Evolutionary conservation across 2,329 filamentous ascomycete species (phyloP), one percentile per base, ranked within the genome.

Genomic region (Fusarium sp.): DNA sequence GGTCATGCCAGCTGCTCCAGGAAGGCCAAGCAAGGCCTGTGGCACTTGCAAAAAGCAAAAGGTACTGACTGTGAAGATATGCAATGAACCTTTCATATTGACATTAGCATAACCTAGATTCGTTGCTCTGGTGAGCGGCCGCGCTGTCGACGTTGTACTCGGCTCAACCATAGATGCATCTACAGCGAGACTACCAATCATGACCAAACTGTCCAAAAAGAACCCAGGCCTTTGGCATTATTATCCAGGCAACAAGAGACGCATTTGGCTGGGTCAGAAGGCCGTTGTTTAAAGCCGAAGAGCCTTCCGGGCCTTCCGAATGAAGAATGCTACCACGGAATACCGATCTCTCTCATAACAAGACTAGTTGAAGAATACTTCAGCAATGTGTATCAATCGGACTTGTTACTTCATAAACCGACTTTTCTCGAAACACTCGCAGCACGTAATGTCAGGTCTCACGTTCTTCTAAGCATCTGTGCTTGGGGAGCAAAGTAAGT

Each of bases 401-500:
- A 50, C 11, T 58, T 77, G 1, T n/a, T 77, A 0, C 13, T 77
- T 0, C 61, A 74, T 4, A 74, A 57, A 20, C 0, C 2, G 4
- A 25, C 6, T 0, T 77, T 77, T 5, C 0, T 68, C 0, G 43
- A 64, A 0, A 70, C 68, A 0, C 23, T 76, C 3, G 7, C 43
- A 1, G 23, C n/a, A 0, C 54, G 30, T 0, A 59, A 54, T 0
- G 8, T 63, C 1, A 45, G 25, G 1, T 13, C 52, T 11, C 75
- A 77, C 7, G 9, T 77, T 0, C 39, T 77, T 5, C 45, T 77
- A 0, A 73, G 75, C 2, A 48, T 77, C 0, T 77, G 67, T 4
- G 75, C 73, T 0, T 77, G 73, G 73, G 75, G 75, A 13, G 75
- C 75, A 5, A 77, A 73, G 75, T 77, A 54, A 35, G 70, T 5